These are phyloP conservation scores for Exophiala phaeomuriformis DNA, from an alignment of 2,329 filamentous ascomycete species.

Conservation along the genomic window DNA sequence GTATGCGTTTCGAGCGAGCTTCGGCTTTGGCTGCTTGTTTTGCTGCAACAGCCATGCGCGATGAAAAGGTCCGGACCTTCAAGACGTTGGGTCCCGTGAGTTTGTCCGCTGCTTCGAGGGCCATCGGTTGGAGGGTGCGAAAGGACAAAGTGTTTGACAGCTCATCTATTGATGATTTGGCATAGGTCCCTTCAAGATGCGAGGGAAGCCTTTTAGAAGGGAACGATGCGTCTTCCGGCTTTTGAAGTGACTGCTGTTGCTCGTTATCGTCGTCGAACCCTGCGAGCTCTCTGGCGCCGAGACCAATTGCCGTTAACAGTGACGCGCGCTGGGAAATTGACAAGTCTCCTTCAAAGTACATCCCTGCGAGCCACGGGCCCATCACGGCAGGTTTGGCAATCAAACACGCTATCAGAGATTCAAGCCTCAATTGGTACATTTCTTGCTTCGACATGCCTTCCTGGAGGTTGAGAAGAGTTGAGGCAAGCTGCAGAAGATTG, in stretches of 20 bases:
- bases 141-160: constrained; percentile 63
- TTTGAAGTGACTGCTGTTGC: constrained; percentile 30
- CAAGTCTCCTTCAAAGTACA: constrained; percentile 88
- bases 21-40: constrained; percentile 39
- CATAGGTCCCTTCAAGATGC: constrained; percentile 66
- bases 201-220: constrained; percentile 73
- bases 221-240: constrained; percentile 48
- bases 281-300: constrained; percentile 76
- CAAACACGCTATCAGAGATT: constrained; percentile 74
- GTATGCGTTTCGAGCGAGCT: constrained; percentile 51
- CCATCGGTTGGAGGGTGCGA: constrained; percentile 71
- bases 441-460: constrained; percentile 72
- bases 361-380: constrained; percentile 74
- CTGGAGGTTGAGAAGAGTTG: constrained; percentile 68
- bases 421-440: constrained; percentile 67
- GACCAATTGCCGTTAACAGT: constrained; percentile 71
- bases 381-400: constrained; percentile 68
- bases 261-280: constrained; percentile 56
- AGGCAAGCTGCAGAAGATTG: constrained; percentile 73
- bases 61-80: constrained; percentile 84
- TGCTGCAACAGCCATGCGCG: constrained; percentile 60
- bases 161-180: constrained; percentile 51
- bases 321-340: constrained; percentile 76
- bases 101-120: constrained; percentile 71
- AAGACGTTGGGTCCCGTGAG: constrained; percentile 72